A percentile compares a stretch with the other conserved stretches of the same genome.
Conservation (phyloP, 2,329 filamentous ascomycete species). For the Thermoascus crustaceus region DNA sequence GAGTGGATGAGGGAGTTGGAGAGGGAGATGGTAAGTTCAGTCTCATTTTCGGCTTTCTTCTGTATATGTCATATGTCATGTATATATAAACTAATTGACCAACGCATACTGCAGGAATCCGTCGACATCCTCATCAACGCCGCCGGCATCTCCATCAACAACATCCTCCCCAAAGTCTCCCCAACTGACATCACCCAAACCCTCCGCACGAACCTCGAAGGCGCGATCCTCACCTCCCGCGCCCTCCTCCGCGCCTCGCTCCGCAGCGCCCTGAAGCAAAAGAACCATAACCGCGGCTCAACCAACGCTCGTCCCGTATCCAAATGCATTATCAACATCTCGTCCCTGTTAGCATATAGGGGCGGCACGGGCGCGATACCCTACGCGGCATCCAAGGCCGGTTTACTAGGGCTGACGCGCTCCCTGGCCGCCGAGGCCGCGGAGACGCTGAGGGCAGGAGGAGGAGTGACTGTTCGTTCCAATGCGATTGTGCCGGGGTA, state of each 20-base stretch:
- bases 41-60: neutral
- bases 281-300: slow-evolving; percentile 24
- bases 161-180: slow-evolving; percentile 51
- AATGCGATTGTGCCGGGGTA: slow-evolving; percentile 80
- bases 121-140: slow-evolving; percentile 66
- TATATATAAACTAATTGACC: slow-evolving; percentile 6
- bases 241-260: slow-evolving; percentile 29
- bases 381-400: slow-evolving; percentile 75
- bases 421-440: slow-evolving; percentile 28
- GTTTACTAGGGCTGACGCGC: slow-evolving; percentile 54
- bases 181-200: slow-evolving; percentile 48
- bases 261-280: slow-evolving; percentile 21
- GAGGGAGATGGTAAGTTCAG: slow-evolving; percentile 28
- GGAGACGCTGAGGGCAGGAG: slow-evolving; percentile 50
- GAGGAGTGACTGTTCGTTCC: slow-evolving; percentile 57
- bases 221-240: slow-evolving; percentile 33
- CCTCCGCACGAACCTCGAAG: slow-evolving; percentile 60
- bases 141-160: slow-evolving; percentile 62
- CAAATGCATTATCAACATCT: slow-evolving; percentile 74
- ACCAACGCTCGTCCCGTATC: slow-evolving; percentile 32
- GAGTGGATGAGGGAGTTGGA: slow-evolving; percentile 30
- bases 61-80: neutral
- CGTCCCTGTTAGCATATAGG: slow-evolving; percentile 63
- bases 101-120: slow-evolving; percentile 16
- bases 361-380: slow-evolving; percentile 62